phyloP scores from a whole-genome alignment of 23 red algal genomes.

The Gracilariopsis chorda region DNA sequence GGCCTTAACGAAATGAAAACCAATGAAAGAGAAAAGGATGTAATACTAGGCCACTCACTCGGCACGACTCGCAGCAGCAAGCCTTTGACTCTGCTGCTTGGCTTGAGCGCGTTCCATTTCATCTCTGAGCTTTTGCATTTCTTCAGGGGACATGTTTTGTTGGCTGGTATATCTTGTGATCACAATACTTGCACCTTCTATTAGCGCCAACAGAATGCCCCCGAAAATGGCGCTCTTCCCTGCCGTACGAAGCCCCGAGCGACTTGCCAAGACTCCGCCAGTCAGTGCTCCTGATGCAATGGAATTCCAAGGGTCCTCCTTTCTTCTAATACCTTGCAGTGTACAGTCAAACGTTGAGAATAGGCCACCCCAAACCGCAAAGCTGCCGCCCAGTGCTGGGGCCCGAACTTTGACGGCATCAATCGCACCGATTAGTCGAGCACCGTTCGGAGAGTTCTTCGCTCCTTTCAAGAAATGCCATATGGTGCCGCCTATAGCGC shows the following conservation, averaged over 20 bases:
- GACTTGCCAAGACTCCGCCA: conserved; percentile 84
- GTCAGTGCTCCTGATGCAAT: conserved; percentile 92
- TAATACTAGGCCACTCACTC: too few relatives aligned
- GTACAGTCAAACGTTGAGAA: conserved; percentile 99
- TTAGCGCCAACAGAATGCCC: conserved; percentile 89
- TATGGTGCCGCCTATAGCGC: conserved; percentile 90
- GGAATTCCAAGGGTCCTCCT: conserved; percentile 96
- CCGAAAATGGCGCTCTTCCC: conserved; percentile 78
- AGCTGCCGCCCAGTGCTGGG: conserved; percentile 88
- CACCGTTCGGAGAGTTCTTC: conserved; percentile 89
- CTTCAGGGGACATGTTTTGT: conserved; percentile 13
- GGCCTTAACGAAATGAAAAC: too few relatives aligned
- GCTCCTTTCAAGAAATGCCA: conserved; percentile 96
- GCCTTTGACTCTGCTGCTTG: conserved; percentile 12
- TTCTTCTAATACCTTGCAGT: conserved; percentile 77
- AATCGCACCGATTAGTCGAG: conserved; percentile 82
- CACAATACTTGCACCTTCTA: conserved; percentile 89
- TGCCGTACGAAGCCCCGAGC: conserved; percentile 71
- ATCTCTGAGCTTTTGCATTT: conserved; percentile 38
- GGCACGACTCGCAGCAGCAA: conserved; percentile 18
- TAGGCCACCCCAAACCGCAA: conserved; percentile 99
- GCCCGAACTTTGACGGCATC: conserved; percentile 93
- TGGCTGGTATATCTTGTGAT: conserved; percentile 34
- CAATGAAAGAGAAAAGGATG: too few relatives aligned
- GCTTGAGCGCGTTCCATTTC: conserved; percentile 47